Evolutionary conservation across 2,329 filamentous ascomycete species (phyloP).

Genomic region (Domatiomyces globalis): DNA sequence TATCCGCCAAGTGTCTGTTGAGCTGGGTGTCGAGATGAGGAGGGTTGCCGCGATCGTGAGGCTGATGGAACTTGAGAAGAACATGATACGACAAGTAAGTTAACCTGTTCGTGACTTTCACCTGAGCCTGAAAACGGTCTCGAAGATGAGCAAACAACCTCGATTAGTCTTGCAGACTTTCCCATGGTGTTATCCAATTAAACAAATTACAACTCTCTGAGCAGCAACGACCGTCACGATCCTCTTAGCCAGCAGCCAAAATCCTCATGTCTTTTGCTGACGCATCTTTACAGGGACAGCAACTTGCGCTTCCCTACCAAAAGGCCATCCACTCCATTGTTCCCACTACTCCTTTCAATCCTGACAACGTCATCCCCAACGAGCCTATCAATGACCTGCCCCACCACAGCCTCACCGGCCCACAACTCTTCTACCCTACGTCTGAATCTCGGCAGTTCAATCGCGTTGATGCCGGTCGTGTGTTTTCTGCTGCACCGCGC

Average conservation of each 20-base stretch:
- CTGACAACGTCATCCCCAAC: slow-evolving; percentile 31
- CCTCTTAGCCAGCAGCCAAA: slow-evolving; percentile 15
- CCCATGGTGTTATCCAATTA: slow-evolving; percentile 58
- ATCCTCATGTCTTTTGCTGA: background rate
- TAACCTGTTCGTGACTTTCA: background rate
- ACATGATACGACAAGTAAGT: slow-evolving; percentile 63
- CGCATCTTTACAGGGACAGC: slow-evolving; percentile 48
- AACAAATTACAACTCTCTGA: slow-evolving; percentile 66
- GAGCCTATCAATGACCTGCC: slow-evolving; percentile 53
- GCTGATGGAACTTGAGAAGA: slow-evolving; percentile 72
- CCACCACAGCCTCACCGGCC: slow-evolving; percentile 40
- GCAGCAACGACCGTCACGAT: slow-evolving; percentile 3
- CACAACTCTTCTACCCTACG: slow-evolving; percentile 48
- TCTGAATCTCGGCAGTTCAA: slow-evolving; percentile 51
- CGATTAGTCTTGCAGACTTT: slow-evolving; percentile 99
- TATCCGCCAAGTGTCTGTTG: slow-evolving; percentile 61
- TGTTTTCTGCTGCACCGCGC: slow-evolving; percentile 38
- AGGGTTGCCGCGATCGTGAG: slow-evolving; percentile 74
- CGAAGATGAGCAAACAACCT: slow-evolving; percentile 57
- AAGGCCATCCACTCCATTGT: slow-evolving; percentile 67
- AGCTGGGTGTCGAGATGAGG: slow-evolving; percentile 65
- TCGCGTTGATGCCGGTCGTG: slow-evolving; percentile 49
- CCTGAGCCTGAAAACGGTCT: slow-evolving; percentile 1
- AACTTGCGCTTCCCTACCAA: slow-evolving; percentile 61
- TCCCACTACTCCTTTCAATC: slow-evolving; percentile 42